Percentiles rank a stretch among this genome's conserved stretches.
phyloP scores from a whole-genome alignment of 305 asterid species.

The Fraxinus dipetala region DNA sequence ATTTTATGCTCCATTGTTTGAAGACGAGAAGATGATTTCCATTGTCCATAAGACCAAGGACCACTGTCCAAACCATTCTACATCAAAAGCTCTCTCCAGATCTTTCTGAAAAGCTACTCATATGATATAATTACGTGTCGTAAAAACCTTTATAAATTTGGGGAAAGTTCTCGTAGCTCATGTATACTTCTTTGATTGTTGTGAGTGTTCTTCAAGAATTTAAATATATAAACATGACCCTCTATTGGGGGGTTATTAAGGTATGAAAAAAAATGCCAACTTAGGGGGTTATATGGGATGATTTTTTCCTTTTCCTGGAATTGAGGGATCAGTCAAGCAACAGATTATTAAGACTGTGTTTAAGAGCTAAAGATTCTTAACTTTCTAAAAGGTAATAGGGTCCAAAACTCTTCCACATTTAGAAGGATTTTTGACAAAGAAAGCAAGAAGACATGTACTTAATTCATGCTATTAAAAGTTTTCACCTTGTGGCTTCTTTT shows the following conservation, averaged over 20 bases:
- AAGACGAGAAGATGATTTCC: neutral
- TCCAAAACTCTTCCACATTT: neutral
- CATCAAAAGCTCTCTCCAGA: neutral
- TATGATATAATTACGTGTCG: neutral
- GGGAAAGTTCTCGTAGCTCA: neutral
- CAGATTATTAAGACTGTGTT: neutral
- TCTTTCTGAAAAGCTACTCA: neutral
- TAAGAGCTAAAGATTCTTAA: neutral
- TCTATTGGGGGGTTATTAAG: neutral
- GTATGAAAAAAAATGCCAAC: neutral
- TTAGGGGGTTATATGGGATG: neutral
- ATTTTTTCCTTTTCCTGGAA: neutral
- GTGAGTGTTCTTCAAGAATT: neutral
- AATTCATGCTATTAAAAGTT: neutral
- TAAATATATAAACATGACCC: neutral
- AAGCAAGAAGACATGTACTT: neutral
- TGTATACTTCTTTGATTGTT: neutral
- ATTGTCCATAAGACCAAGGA: neutral
- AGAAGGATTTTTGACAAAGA: neutral
- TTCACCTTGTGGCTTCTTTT: neutral
- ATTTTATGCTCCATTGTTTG: slow-evolving; percentile 2
- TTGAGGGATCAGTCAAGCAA: neutral
- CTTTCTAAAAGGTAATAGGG: neutral
- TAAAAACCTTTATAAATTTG: neutral
- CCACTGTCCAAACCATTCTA: neutral